Percentiles rank a stretch among this genome's conserved stretches.
phyloP scores from a whole-genome alignment of 305 asterid genomes.

The Solanum aculeatissimum region DNA sequence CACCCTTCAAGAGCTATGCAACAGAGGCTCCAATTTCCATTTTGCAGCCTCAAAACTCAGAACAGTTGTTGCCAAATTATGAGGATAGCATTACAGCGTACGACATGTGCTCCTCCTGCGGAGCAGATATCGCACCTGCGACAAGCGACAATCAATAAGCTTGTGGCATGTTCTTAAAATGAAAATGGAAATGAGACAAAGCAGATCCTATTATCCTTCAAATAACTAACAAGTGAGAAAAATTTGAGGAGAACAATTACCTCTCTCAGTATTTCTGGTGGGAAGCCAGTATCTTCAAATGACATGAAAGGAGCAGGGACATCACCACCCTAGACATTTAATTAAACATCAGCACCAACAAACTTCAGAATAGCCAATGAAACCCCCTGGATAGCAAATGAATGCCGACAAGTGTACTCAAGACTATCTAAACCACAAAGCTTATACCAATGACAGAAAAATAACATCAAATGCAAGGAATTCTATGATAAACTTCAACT shows the following conservation, averaged over 20 bases:
- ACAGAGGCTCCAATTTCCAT: constrained; percentile 90
- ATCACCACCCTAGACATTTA: constrained; percentile 62
- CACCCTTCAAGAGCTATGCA: constrained; percentile 74
- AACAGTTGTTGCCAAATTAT: constrained; percentile 65
- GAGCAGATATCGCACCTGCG: constrained; percentile 99
- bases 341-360: constrained; percentile 1
- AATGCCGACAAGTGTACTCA: background rate
- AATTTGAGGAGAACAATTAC: constrained; percentile 35
- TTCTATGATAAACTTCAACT: background rate
- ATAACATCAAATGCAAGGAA: background rate
- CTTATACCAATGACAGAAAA: background rate
- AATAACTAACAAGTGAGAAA: constrained; percentile 1
- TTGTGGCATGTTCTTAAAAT: constrained; percentile 23
- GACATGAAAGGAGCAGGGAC: constrained; percentile 93
- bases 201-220: background rate
- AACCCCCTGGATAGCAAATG: background rate
- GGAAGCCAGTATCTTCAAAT: constrained; percentile 84
- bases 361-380: background rate
- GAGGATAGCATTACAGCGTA: constrained; percentile 98
- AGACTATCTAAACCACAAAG: background rate
- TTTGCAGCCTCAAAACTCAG: constrained; percentile 95
- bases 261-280: constrained; percentile 83
- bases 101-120: constrained; percentile 99
- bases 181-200: constrained; percentile 7
- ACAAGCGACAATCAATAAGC: constrained; percentile 82